These are phyloP conservation scores for Leccinum variicolor DNA, from an alignment of 768 basidiomycete genomes.

Conservation along the genomic window DNA sequence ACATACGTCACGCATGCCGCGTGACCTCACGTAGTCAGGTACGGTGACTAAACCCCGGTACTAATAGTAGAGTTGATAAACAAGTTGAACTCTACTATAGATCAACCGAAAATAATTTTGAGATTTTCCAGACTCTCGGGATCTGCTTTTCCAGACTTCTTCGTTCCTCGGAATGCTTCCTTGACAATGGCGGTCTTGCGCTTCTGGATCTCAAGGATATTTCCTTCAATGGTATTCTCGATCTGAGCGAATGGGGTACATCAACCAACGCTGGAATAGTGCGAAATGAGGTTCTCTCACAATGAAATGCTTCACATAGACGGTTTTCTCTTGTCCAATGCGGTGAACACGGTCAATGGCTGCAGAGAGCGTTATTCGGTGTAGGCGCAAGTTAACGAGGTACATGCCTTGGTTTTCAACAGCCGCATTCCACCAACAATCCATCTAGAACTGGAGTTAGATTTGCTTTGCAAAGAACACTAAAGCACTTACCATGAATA, in stretches of 20 bases:
- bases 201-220: conserved; percentile 79
- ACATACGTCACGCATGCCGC: conserved; percentile 12
- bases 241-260: conserved; percentile 39
- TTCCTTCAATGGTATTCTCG: conserved; percentile 71
- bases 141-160: conserved; percentile 44
- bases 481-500: conserved; percentile 66
- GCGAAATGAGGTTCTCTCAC: conserved; percentile 37
- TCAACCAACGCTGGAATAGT: background rate
- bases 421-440: conserved; percentile 90
- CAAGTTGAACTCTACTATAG: conserved; percentile 38
- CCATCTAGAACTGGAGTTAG: conserved; percentile 55
- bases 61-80: no score
- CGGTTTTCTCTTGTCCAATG: conserved; percentile 78
- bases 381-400: background rate
- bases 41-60: no score
- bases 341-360: conserved; percentile 86
- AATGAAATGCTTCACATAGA: conserved; percentile 84
- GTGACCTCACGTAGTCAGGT: conserved; percentile 1
- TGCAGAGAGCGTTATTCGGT: conserved; percentile 24
- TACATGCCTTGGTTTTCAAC: conserved; percentile 70
- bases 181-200: conserved; percentile 85
- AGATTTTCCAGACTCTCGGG: conserved; percentile 79
- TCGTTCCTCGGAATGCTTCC: conserved; percentile 70
- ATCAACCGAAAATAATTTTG: conserved; percentile 36
- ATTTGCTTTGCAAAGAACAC: background rate